phyloP scores from a whole-genome alignment of 2,329 filamentous ascomycete genomes.

The Penicillium psychrosexuale region DNA sequence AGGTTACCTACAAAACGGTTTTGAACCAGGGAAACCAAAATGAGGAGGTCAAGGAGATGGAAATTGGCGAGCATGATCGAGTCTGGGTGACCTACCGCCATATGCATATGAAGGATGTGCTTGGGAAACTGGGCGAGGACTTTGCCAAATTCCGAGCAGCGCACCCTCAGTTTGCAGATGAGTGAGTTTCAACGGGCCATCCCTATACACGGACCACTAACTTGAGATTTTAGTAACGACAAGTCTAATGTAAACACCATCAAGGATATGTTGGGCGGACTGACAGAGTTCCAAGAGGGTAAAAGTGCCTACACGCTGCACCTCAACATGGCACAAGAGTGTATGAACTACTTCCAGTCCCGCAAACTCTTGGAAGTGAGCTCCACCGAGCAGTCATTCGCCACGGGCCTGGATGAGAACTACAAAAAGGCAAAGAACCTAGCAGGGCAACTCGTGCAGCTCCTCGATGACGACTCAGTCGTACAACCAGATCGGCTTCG shows the following conservation, averaged over 20 bases:
- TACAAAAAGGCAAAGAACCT: slow-evolving; percentile 86
- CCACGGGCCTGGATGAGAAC: slow-evolving; percentile 91
- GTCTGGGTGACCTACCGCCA: slow-evolving; percentile 96
- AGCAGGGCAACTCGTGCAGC: slow-evolving; percentile 75
- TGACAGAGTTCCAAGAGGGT: slow-evolving; percentile 92
- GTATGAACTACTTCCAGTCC: slow-evolving; percentile 87
- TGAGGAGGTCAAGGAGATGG: slow-evolving; percentile 82
- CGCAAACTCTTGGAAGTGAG: slow-evolving; percentile 84
- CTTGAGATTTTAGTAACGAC: slow-evolving; percentile 51
- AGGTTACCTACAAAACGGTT: slow-evolving; percentile 76
- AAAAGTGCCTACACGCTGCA: slow-evolving; percentile 94
- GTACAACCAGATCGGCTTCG: slow-evolving; percentile 72
- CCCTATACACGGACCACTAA: slow-evolving; percentile 1
- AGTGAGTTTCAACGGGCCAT: slow-evolving; percentile 35
- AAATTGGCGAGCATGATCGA: slow-evolving; percentile 83
- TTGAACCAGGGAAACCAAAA: slow-evolving; percentile 70
- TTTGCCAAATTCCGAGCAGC: slow-evolving; percentile 88
- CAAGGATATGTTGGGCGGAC: slow-evolving; percentile 91
- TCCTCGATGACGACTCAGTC: slow-evolving; percentile 82
- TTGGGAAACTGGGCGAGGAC: slow-evolving; percentile 86
- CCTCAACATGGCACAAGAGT: slow-evolving; percentile 93
- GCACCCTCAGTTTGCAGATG: slow-evolving; percentile 87
- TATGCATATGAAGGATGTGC: slow-evolving; percentile 95
- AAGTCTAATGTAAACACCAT: slow-evolving; percentile 81
- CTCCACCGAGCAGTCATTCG: slow-evolving; percentile 82